Evolutionary conservation across 768 basidiomycete species (phyloP), one percentile per base, ranked within the genome.

Genomic region (Termitomyces sp.): DNA sequence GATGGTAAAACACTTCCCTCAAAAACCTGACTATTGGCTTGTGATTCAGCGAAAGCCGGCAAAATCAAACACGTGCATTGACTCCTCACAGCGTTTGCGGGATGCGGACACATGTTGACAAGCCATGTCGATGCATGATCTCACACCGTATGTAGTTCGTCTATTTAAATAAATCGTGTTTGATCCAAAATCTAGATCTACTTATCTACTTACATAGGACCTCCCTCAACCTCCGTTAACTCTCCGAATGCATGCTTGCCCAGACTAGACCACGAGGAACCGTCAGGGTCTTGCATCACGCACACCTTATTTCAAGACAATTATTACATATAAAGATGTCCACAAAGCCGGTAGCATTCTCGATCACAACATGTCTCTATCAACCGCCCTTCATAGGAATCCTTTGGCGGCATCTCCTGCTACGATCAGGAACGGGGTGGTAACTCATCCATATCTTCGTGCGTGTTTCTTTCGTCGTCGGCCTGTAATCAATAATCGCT

Each of bases 361-460:
- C 59, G 54, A 64, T 60, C 59, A 39, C 52, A 27, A 22, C 34
- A 68, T 68, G 67, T 60, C 66, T 51, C 58, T 58, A 51, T 51
- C 58, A n/a, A 48, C 53, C 31, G 51, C 55, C 56, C 50, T 63
- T 64, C 61, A 65, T 33, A 62, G 65, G 55, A 61, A 54, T 41
- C 62, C 70, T 61, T 64, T 67, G 45, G 61, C 64, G 24, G 39
- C 60, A 51, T 60, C 68, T 51, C 49, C 62, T 60, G 59, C 68
- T 55, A 22, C 57, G 47, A 58, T 65, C 46, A 65, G 69, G 61
- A 64, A 71, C 55, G 58, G 69, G 12, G 66, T 74, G 30, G 75
- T 81, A 33, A 81, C 79, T 1, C 80, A 81, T 63, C 80, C 80
- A 45, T 74, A 76, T 33, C 76, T 81, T 56, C 80, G 80, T 81